phyloP scores from a whole-genome alignment of 192 early-diverging fungal species.

The Dimargaris xerosporica region DNA sequence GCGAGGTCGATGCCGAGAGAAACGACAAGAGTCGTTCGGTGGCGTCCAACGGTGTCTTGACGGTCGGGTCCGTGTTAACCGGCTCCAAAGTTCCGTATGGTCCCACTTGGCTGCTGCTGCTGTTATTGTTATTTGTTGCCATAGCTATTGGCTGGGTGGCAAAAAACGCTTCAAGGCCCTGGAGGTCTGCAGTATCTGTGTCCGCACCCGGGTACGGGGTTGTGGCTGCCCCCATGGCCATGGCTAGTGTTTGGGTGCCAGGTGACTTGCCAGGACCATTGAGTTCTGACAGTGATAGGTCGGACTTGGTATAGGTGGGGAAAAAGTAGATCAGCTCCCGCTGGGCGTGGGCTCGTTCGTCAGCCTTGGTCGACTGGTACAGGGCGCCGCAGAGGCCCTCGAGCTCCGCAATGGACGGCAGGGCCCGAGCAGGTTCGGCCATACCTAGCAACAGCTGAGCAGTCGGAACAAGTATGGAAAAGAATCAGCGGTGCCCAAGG shows the following conservation, averaged over 20 bases:
- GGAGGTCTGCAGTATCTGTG: neutral
- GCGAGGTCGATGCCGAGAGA: constrained; percentile 39
- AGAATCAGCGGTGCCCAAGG: too few relatives aligned
- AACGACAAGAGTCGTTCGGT: constrained; percentile 37
- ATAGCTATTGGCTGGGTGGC: neutral
- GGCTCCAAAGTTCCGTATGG: constrained; percentile 4
- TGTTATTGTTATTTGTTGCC: neutral
- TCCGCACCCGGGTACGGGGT: constrained; percentile 11
- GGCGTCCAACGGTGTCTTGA: constrained; percentile 39
- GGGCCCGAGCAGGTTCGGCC: too few relatives aligned
- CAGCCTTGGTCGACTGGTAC: constrained; percentile 31
- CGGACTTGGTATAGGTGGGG: constrained; percentile 47
- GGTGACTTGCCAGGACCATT: constrained; percentile 23
- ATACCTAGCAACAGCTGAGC: too few relatives aligned
- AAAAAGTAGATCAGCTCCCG: constrained; percentile 40
- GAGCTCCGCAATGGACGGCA: neutral
- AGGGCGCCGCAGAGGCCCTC: constrained; percentile 28
- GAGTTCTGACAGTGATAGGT: too few relatives aligned
- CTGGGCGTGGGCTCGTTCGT: constrained; percentile 38
- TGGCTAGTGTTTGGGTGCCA: constrained; percentile 12
- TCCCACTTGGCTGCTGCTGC: neutral
- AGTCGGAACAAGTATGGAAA: too few relatives aligned
- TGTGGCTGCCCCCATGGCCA: constrained; percentile 3
- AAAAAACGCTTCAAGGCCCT: constrained; percentile 2
- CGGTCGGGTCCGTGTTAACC: constrained; percentile 13